Evolutionary conservation across 169 alveolate species (phyloP).

Genomic region (Cryptosporidium canis): DNA sequence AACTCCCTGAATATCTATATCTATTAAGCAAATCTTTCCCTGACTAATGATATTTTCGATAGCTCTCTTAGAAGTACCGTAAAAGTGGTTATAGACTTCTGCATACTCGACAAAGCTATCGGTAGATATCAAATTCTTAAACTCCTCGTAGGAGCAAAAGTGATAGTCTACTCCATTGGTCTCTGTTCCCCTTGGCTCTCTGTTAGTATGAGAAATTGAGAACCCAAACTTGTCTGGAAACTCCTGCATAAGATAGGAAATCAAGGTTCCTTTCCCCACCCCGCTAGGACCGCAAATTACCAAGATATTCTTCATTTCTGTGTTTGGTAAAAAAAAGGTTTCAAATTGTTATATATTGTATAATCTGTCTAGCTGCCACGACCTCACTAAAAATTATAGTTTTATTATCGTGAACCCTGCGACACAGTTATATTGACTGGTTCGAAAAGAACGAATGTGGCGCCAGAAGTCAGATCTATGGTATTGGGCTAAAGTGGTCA

Average conservation of each 20-base stretch:
- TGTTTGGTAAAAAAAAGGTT: not conserved
- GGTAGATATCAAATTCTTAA: constrained; percentile 65
- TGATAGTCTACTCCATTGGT: constrained; percentile 81
- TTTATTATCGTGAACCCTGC: no score
- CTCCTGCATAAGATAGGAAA: constrained; percentile 70
- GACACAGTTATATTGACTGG: no score
- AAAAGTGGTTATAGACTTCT: constrained; percentile 75
- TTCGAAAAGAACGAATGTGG: not conserved
- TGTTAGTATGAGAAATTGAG: constrained; percentile 82
- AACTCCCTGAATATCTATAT: constrained; percentile 82
- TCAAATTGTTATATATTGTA: not conserved
- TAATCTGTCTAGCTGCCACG: no score
- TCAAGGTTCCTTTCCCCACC: constrained; percentile 83
- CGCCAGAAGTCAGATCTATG: constrained; percentile 29
- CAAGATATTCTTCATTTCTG: constrained; percentile 29
- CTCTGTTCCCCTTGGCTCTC: constrained; percentile 82
- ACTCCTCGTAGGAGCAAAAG: constrained; percentile 79
- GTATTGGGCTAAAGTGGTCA: not conserved
- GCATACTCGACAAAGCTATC: constrained; percentile 79
- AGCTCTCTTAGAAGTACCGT: constrained; percentile 79
- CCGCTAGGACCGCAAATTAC: constrained; percentile 84
- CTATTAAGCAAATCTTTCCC: constrained; percentile 79
- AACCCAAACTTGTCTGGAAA: constrained; percentile 79
- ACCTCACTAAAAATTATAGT: no score
- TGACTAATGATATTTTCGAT: constrained; percentile 69